Percentiles rank a stretch among this genome's conserved stretches.
These are phyloP conservation scores for Metarhizium sp. DNA, from an alignment of 2,329 filamentous ascomycete species.

Conservation along the genomic window DNA sequence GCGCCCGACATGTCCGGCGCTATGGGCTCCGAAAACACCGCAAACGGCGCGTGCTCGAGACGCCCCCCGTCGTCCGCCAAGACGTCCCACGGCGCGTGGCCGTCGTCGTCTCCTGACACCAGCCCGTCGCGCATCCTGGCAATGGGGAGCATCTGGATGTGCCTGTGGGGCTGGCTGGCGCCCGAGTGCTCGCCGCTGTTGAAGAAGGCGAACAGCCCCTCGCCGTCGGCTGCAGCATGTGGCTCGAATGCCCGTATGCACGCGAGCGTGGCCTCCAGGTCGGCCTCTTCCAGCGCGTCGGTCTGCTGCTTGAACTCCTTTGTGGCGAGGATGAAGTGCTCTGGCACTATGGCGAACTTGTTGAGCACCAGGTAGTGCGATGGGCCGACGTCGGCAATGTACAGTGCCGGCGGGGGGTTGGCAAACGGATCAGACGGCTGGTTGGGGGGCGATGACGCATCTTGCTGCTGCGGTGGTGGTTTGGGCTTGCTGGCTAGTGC, in stretches of 20 bases:
- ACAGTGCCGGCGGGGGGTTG: conserved; percentile 43
- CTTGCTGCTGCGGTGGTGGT: conserved; percentile 29
- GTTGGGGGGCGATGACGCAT: conserved; percentile 20
- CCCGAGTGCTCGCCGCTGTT: conserved; percentile 61
- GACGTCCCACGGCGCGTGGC: conserved; percentile 32
- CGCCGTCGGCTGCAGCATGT: not conserved
- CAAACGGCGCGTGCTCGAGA: conserved; percentile 29
- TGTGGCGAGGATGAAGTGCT: conserved; percentile 66
- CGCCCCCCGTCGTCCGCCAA: conserved; percentile 31
- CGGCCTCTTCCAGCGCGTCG: conserved; percentile 48
- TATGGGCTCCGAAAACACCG: conserved; percentile 32
- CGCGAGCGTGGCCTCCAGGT: conserved; percentile 51
- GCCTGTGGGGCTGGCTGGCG: conserved; percentile 62
- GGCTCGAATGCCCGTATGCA: conserved; percentile 48
- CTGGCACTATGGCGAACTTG: conserved; percentile 62
- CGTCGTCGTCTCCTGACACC: conserved; percentile 8
- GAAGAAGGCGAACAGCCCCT: conserved; percentile 55
- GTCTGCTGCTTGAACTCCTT: conserved; percentile 55
- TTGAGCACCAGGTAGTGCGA: conserved; percentile 60
- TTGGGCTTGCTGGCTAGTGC: conserved; percentile 59
- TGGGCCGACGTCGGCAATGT: conserved; percentile 40
- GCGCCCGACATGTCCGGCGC: conserved; percentile 20
- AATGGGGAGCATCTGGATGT: conserved; percentile 62
- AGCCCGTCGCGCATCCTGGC: conserved; percentile 51
- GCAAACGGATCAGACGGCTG: conserved; percentile 54